Percentiles rank a stretch among this genome's conserved stretches.
Conservation (phyloP, 768 basidiomycete genomes). For the Lentinula detonsa region DNA sequence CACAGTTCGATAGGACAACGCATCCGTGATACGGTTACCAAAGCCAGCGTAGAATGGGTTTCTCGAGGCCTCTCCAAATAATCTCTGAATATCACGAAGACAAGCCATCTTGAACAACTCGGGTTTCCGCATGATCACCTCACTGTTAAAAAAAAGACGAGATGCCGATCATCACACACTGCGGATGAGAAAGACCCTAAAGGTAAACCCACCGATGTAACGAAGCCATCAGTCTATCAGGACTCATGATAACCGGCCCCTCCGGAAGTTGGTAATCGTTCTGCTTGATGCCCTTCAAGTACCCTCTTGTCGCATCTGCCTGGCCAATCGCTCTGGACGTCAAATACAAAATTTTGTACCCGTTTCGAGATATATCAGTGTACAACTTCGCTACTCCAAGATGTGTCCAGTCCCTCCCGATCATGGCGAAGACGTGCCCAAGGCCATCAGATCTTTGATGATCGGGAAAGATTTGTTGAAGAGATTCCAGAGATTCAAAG, state of each 20-base stretch:
- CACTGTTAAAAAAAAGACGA: slow-evolving; percentile 41
- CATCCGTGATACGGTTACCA: slow-evolving; percentile 97
- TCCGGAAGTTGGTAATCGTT: slow-evolving; percentile 95
- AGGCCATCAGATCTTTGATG: slow-evolving; percentile 80
- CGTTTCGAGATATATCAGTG: slow-evolving; percentile 91
- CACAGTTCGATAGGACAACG: slow-evolving; percentile 94
- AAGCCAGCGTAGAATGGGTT: slow-evolving; percentile 96
- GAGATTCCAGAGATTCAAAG: not conserved
- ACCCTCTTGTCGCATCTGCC: slow-evolving; percentile 93
- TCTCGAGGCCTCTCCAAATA: slow-evolving; percentile 69
- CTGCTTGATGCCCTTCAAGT: slow-evolving; percentile 91
- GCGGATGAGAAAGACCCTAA: not conserved
- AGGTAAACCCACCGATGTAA: slow-evolving; percentile 77
- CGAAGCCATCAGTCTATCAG: slow-evolving; percentile 90
- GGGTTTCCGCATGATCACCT: slow-evolving; percentile 98
- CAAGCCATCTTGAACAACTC: slow-evolving; percentile 99
- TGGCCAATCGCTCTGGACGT: slow-evolving; percentile 97
- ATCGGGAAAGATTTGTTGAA: not conserved
- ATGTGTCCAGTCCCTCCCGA: slow-evolving; percentile 98
- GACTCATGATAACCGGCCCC: slow-evolving; percentile 98
- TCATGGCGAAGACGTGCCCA: slow-evolving; percentile 95
- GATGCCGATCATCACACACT: not conserved
- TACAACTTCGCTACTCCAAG: slow-evolving; percentile 95
- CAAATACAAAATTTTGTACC: slow-evolving; percentile 97
- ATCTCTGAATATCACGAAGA: slow-evolving; percentile 84